Base-by-base conservation (phyloP, 2,329 filamentous ascomycete genomes). In the Helminthosporium solani region DNA sequence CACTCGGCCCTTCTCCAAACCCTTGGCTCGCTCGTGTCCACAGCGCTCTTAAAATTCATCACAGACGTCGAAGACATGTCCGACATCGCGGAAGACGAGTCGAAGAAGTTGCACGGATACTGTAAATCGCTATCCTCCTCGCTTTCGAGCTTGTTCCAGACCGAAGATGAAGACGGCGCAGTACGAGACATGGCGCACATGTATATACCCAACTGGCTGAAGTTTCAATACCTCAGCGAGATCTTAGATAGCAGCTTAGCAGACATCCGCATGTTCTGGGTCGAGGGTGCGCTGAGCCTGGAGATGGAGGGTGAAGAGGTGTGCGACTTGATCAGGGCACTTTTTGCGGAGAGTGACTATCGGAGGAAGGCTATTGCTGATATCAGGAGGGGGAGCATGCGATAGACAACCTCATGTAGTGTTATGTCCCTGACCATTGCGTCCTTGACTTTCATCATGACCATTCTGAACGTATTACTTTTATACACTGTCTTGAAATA, bases 231-330 rank as follows among this genome's bases (percentile, higher is more conserved):
- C 55, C 61, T 86, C 42, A 71, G 77, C 33, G 83, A 85, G 54
- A 83, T 86, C 35, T 62, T 86, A 42, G 83, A 85, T 43, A 79
- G 79, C 44, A 81, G 76, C 39, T 68, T 86, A 14, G 82, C 80
- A 16, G 83, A 86, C 57, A 85, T 86, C 68, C 83, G 79, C 57
- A 85, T 79, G 52, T 63, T 85, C 34, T 86, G 83, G 83, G 75
- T 74, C 2, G 82, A 86, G 54, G 80, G 81, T n/a, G 83, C 83
- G 63, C 58, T 86, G 56, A 78, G 77, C 49, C 61, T 84, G 44
- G 82, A 85, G 58, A 85, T 85, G 67, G 76, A 76, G 19, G 71
- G 72, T 2, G 80, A 83, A 27, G 83, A 86, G 61, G 77, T 86
- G 7, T 72, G 83, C 12, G 83, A 85, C 57, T 58, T 86, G 63